A percentile compares a stretch with the other conserved stretches of the same genome.
Evolutionary conservation across 2,329 filamentous ascomycete species (phyloP).

Genomic region (Cladophialophora carrionii): DNA sequence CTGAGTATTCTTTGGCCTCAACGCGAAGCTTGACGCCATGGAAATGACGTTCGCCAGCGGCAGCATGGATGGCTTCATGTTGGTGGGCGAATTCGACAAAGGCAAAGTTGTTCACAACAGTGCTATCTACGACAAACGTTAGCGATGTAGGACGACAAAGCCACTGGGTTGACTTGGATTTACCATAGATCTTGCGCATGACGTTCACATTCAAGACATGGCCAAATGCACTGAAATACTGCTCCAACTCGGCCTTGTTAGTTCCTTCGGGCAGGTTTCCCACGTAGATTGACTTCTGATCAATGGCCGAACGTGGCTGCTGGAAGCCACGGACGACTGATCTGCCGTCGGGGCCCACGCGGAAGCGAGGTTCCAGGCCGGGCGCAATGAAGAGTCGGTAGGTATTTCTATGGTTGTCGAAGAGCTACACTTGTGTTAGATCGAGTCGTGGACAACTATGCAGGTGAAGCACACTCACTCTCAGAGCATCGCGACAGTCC

Average conservation of each 20-base stretch:
- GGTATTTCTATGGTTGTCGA: slow-evolving; percentile 23
- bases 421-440: slow-evolving; percentile 23
- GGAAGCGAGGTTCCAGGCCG: slow-evolving; percentile 29
- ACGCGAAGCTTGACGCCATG: slow-evolving; percentile 32
- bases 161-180: neutral
- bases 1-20: slow-evolving; percentile 38
- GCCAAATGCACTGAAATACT: slow-evolving; percentile 34
- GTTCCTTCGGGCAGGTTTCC: slow-evolving; percentile 36
- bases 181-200: slow-evolving; percentile 36
- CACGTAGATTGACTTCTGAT: slow-evolving; percentile 37
- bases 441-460: too few species aligned
- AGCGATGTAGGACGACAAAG: slow-evolving; percentile 19
- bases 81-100: slow-evolving; percentile 35
- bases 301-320: slow-evolving; percentile 27
- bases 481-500: slow-evolving; percentile 37
- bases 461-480: slow-evolving; percentile 23
- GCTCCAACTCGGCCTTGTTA: slow-evolving; percentile 26
- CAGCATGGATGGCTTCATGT: slow-evolving; percentile 33
- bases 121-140: slow-evolving; percentile 15
- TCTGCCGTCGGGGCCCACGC: slow-evolving; percentile 2
- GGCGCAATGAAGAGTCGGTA: slow-evolving; percentile 31
- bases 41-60: slow-evolving; percentile 26
- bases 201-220: slow-evolving; percentile 33
- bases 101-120: slow-evolving; percentile 34
- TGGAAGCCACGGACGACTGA: slow-evolving; percentile 26